These are phyloP conservation scores for Candida methanosorbosa DNA, from an alignment of 805 yeast species.

Conservation along the genomic window DNA sequence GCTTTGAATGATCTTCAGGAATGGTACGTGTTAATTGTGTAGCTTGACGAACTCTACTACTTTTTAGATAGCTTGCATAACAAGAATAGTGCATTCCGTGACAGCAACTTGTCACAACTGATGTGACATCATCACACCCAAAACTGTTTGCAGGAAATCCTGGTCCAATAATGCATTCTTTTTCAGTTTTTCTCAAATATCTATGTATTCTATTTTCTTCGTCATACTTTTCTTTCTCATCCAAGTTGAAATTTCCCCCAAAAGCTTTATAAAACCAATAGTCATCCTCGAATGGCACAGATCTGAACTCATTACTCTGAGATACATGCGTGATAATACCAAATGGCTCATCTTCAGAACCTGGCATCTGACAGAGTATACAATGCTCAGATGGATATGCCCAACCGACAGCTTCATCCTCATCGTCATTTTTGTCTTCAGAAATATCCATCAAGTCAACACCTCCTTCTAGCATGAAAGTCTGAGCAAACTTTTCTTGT, in stretches of 20 bases:
- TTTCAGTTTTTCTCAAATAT: conserved; percentile 28
- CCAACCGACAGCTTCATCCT: conserved; percentile 37
- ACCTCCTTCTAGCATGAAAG: conserved; percentile 25
- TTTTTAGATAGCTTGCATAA: conserved; percentile 51
- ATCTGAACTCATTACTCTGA: conserved; percentile 50
- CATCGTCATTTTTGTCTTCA: conserved; percentile 27
- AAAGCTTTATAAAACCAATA: conserved; percentile 64
- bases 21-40: conserved; percentile 74
- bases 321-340: conserved; percentile 65
- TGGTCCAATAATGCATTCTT: conserved; percentile 51
- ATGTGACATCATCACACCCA: conserved; percentile 29
- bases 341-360: conserved; percentile 51
- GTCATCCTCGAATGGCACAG: conserved; percentile 51
- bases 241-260: conserved; percentile 38
- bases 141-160: conserved; percentile 45
- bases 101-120: conserved; percentile 72
- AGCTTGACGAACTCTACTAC: conserved; percentile 42
- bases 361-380: conserved; percentile 74
- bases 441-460: conserved; percentile 32
- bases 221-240: conserved; percentile 10
- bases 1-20: conserved; percentile 63
- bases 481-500: conserved; percentile 65
- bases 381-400: conserved; percentile 68
- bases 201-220: conserved; percentile 21
- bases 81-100: conserved; percentile 90